Conservation (phyloP, 805 yeast species). For the Schizosaccharomyces cryophilus region DNA sequence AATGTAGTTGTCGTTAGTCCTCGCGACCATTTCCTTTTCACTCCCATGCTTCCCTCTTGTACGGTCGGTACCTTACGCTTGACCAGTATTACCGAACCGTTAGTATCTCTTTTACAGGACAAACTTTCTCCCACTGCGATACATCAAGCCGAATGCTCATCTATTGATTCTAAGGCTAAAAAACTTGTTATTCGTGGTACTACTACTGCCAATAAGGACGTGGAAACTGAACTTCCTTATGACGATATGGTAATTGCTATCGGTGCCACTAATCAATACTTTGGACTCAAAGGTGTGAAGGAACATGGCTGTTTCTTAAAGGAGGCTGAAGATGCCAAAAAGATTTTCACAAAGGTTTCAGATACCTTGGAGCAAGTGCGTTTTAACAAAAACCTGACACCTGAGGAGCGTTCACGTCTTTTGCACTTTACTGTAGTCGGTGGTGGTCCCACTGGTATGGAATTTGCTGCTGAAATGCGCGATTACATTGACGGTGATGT, state of each 20-base stretch:
- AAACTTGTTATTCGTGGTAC: slow-evolving; percentile 26
- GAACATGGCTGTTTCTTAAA: slow-evolving; percentile 74
- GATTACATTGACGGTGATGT: slow-evolving; percentile 44
- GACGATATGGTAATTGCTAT: slow-evolving; percentile 81
- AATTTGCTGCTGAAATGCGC: slow-evolving; percentile 46
- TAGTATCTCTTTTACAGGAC: slow-evolving; percentile 58
- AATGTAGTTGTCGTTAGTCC: slow-evolving; percentile 81
- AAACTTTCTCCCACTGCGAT: slow-evolving; percentile 55
- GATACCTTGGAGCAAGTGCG: slow-evolving; percentile 67
- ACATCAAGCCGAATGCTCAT: slow-evolving; percentile 75
- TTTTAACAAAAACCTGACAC: slow-evolving; percentile 41
- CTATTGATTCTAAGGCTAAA: slow-evolving; percentile 50
- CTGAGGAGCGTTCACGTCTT: slow-evolving; percentile 33
- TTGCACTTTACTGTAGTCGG: slow-evolving; percentile 46
- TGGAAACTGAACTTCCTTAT: slow-evolving; percentile 28
- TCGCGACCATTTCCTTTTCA: slow-evolving; percentile 75
- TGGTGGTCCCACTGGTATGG: slow-evolving; percentile 58
- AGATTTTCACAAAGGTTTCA: slow-evolving; percentile 61
- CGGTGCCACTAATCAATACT: slow-evolving; percentile 86
- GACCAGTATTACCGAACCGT: slow-evolving; percentile 85
- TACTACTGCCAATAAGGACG: slow-evolving; percentile 15
- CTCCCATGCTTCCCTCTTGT: slow-evolving; percentile 85
- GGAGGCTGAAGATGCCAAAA: slow-evolving; percentile 70
- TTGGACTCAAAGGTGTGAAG: slow-evolving; percentile 76
- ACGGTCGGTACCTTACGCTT: slow-evolving; percentile 76